Percentiles rank a stretch among this genome's conserved stretches.
These are phyloP conservation scores for Aaosphaeria pasadenensis DNA, from an alignment of 2,329 filamentous ascomycete species.

Conservation along the genomic window DNA sequence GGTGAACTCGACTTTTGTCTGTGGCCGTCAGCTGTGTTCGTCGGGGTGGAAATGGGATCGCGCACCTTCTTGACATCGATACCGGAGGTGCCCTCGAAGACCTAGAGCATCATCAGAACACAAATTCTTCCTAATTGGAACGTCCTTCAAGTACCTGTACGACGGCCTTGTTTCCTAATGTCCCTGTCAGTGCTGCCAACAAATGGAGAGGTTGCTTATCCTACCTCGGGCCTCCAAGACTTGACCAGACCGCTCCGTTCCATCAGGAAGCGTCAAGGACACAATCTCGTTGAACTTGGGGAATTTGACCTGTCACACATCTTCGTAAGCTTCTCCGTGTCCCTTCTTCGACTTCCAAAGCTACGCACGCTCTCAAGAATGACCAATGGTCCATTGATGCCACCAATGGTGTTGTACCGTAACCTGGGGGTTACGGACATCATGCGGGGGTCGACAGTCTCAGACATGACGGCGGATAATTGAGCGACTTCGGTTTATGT, in stretches of 20 bases:
- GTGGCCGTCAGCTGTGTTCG: slow-evolving; percentile 21
- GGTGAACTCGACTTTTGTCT: slow-evolving; percentile 97
- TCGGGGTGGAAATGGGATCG: slow-evolving; percentile 4
- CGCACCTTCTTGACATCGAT: slow-evolving; percentile 94
- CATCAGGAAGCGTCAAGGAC: slow-evolving; percentile 91
- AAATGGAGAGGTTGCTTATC: slow-evolving; percentile 10
- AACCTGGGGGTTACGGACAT: slow-evolving; percentile 66
- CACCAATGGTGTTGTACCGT: slow-evolving; percentile 97
- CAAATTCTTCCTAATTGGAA: neutral
- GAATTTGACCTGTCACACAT: slow-evolving; percentile 77
- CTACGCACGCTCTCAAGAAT: slow-evolving; percentile 87
- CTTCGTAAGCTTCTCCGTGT: slow-evolving; percentile 16
- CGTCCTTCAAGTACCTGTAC: slow-evolving; percentile 70
- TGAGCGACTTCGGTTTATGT: slow-evolving; percentile 14
- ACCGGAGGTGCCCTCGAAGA: slow-evolving; percentile 94
- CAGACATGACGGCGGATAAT: slow-evolving; percentile 32
- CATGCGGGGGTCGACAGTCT: slow-evolving; percentile 47
- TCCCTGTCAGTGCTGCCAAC: slow-evolving; percentile 11
- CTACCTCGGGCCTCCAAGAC: slow-evolving; percentile 95
- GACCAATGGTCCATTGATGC: slow-evolving; percentile 96
- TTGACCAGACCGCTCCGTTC: slow-evolving; percentile 87
- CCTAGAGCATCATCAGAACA: slow-evolving; percentile 53
- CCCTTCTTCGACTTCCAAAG: slow-evolving; percentile 3
- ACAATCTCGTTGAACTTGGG: slow-evolving; percentile 98
- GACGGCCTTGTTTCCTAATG: slow-evolving; percentile 80